Percentiles rank a stretch among this genome's conserved stretches.
These are phyloP conservation scores for Luvunga scandens DNA, from an alignment of 345 rosid species.

Conservation along the genomic window DNA sequence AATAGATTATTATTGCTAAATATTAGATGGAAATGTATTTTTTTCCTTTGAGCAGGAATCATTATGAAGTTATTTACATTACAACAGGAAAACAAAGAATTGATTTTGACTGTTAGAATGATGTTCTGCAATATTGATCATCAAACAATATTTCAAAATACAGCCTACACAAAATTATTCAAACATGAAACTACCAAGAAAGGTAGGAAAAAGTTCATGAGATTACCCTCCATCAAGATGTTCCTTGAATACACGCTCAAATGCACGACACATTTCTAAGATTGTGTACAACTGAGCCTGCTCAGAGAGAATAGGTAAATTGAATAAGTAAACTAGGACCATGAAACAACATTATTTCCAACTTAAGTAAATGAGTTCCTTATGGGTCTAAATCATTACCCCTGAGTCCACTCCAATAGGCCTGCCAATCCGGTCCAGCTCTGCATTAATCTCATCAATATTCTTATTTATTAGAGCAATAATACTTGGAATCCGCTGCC, in stretches of 20 bases:
- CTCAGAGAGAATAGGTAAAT: slow-evolving; percentile 16
- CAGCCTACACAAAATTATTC: slow-evolving; percentile 7
- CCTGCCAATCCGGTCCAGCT: slow-evolving; percentile 95
- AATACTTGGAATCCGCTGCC: slow-evolving; percentile 97
- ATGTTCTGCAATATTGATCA: slow-evolving; percentile 3
- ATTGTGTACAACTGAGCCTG: slow-evolving; percentile 97
- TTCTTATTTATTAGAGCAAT: slow-evolving; percentile 91
- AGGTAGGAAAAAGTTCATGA: slow-evolving; percentile 7
- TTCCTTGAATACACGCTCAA: slow-evolving; percentile 96
- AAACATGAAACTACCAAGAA: not conserved
- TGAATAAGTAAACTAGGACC: slow-evolving; percentile 14
- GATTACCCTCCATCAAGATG: slow-evolving; percentile 99
- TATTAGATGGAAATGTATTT: not conserved
- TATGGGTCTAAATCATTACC: slow-evolving; percentile 49
- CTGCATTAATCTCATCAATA: slow-evolving; percentile 96
- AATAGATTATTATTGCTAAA: not conserved
- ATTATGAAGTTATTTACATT: not conserved
- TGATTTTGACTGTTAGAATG: not conserved
- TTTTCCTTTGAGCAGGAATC: not conserved
- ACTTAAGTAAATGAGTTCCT: slow-evolving; percentile 6
- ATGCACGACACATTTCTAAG: slow-evolving; percentile 93
- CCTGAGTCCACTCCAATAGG: slow-evolving; percentile 97
- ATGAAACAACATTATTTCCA: slow-evolving; percentile 13
- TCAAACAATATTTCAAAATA: slow-evolving; percentile 8
- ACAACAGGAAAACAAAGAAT: not conserved